Evolutionary conservation across 2,329 filamentous ascomycete genomes (phyloP).

Genomic region (Xylariaceae sp.): DNA sequence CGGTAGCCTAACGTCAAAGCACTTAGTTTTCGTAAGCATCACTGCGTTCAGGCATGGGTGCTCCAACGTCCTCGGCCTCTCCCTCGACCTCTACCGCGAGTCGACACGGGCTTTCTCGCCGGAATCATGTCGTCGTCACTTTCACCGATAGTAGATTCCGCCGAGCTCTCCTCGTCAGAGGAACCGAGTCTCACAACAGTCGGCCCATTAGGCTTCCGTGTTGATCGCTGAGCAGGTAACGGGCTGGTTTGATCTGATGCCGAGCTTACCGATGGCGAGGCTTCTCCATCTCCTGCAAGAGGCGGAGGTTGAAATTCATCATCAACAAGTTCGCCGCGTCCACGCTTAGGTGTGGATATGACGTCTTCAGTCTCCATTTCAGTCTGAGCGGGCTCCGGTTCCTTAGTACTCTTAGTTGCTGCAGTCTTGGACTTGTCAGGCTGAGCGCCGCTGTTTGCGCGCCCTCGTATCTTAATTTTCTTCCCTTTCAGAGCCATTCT

Average conservation of each 20-base stretch:
- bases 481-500: conserved; percentile 52
- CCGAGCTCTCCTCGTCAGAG: conserved; percentile 18
- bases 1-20: too few relatives aligned
- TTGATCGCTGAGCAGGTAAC: conserved; percentile 4
- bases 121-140: conserved; percentile 17
- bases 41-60: conserved; percentile 38
- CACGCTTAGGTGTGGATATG: conserved; percentile 9
- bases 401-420: conserved; percentile 5
- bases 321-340: conserved; percentile 22
- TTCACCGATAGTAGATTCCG: conserved; percentile 14
- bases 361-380: conserved; percentile 8
- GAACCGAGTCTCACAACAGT: conserved; percentile 23
- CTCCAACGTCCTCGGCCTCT: conserved; percentile 15
- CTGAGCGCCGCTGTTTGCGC: too few relatives aligned
- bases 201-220: conserved; percentile 15
- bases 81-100: conserved; percentile 36
- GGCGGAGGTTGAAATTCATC: conserved; percentile 23
- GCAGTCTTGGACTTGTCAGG: conserved; percentile 6
- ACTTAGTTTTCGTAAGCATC: too few relatives aligned
- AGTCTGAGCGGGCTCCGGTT: background rate
- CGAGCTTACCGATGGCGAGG: conserved; percentile 18
- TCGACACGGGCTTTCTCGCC: conserved; percentile 30
- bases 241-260: conserved; percentile 12
- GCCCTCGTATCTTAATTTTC: conserved; percentile 46
- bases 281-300: conserved; percentile 7